These are phyloP conservation scores for Selaginella tamariscina DNA, from an alignment of 75 land plant species.

Conservation along the genomic window DNA sequence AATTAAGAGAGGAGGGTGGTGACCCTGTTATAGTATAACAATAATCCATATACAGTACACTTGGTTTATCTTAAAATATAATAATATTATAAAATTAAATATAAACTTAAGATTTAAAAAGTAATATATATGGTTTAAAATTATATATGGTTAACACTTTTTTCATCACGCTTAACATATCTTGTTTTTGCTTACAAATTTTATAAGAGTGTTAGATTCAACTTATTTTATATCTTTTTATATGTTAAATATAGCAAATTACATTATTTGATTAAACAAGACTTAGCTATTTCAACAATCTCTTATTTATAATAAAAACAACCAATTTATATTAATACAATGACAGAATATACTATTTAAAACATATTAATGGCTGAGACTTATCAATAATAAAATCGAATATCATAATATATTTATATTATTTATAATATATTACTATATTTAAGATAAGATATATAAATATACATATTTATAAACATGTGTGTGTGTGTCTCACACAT, in stretches of 20 bases:
- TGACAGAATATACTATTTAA: not conserved
- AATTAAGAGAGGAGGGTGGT: too few species aligned
- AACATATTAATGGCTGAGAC: not conserved
- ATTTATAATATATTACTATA: not conserved
- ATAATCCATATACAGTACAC: too few species aligned
- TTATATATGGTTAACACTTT: not conserved
- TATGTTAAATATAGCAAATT: not conserved
- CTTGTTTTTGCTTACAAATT: too few species aligned
- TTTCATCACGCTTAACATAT: too few species aligned
- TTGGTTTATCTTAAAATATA: not conserved
- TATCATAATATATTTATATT: not conserved
- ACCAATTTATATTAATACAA: not conserved
- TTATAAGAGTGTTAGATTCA: too few species aligned
- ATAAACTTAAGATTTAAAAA: not conserved
- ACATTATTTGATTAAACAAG: not conserved
- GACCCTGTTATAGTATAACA: too few species aligned
- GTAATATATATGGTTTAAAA: not conserved
- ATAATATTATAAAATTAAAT: not conserved
- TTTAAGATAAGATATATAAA: not conserved
- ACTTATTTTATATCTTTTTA: not conserved
- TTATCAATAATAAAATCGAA: not conserved
- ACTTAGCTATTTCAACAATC: not conserved
- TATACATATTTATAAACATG: not conserved
- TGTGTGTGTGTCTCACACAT: not conserved
- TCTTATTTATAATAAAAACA: not conserved